Evolutionary conservation across 2,329 filamentous ascomycete species (phyloP), one percentile per base, ranked within the genome.

Genomic region (Neoascochyta sp.): DNA sequence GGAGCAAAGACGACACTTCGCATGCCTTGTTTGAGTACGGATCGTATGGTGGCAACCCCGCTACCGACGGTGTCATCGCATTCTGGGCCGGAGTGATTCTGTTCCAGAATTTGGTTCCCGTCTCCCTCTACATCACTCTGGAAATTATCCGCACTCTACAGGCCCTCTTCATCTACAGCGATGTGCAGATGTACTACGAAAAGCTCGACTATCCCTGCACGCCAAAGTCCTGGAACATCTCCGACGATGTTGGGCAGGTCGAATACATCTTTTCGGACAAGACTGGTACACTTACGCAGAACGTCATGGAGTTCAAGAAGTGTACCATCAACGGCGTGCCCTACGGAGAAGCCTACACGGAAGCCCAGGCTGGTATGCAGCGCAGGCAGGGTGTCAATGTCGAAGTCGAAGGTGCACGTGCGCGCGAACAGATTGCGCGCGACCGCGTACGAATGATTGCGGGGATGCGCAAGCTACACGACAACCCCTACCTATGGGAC

Each of bases 281-380:
- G 66, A 94, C 86, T 0, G 86, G 86, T 36, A 94, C 86, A 3
- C 67, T 94, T 43, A 94, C 86, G 0, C 86, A 93, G 54, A 94
- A 94, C 59, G 84, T 93, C 30, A 94, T 94, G 92, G 93, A 98
- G 62, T 98, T 96, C 76, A 98, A 96, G 65, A 98, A 98, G 65
- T 88, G 84, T 32, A 94, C 89, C 0, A 82, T 98, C 64, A 96
- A 96, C 53, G 90, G 90, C n/a, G 78, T 92, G 38, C 81, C 89
- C 0, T 98, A 98, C 48, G 92, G 93, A 40, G 92, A 98, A 66
- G 92, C 92, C 1, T 98, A 95, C 55, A 98, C 93, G 0, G 92
- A 98, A 64, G 92, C 92, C 1, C 86, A 95, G 63, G 86, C 90
- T 29, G 92, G 92, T 34, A 92, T 98, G 86, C 88, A 94, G 59